These are phyloP conservation scores for Bipolaris oryzae DNA, from an alignment of 2,329 filamentous ascomycete genomes.

Conservation along the genomic window DNA sequence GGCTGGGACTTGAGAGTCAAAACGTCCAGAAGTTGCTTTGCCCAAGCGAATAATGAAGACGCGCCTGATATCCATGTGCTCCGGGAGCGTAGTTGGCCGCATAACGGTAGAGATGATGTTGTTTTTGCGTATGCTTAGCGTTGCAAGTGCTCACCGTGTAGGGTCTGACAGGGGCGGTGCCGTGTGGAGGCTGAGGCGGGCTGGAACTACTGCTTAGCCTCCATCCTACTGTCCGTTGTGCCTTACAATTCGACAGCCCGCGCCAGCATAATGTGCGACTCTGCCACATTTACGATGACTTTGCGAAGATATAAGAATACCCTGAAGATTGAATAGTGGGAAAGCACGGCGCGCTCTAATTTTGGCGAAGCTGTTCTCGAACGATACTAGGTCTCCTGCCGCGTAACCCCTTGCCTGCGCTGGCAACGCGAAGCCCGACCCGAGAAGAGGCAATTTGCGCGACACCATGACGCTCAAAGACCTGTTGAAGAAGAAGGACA, in stretches of 20 bases:
- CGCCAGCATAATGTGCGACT: constrained; percentile 35
- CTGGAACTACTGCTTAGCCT: constrained; percentile 30
- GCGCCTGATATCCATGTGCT: not conserved
- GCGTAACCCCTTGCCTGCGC: constrained; percentile 22
- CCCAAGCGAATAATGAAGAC: not conserved
- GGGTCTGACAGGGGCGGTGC: constrained; percentile 12
- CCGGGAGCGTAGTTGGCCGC: not conserved
- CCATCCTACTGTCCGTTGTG: constrained; percentile 28
- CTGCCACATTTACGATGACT: constrained; percentile 27
- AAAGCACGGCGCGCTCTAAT: constrained; percentile 8
- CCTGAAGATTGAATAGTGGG: constrained; percentile 34
- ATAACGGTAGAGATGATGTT: not conserved
- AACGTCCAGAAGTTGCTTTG: not conserved
- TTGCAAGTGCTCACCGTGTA: not conserved
- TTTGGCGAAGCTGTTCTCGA: constrained; percentile 11
- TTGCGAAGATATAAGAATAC: constrained; percentile 44
- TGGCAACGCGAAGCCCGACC: constrained; percentile 17
- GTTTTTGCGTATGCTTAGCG: not conserved
- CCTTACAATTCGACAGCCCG: constrained; percentile 31
- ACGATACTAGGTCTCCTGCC: constrained; percentile 16
- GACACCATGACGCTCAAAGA: constrained; percentile 64
- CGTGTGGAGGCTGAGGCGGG: constrained; percentile 37
- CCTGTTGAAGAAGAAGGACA: constrained; percentile 67
- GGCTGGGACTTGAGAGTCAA: not conserved
- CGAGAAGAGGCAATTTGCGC: constrained; percentile 12